These are phyloP conservation scores for Ganoderma leucocontextum DNA, from an alignment of 1,284 basidiomycete genomes.

Conservation along the genomic window DNA sequence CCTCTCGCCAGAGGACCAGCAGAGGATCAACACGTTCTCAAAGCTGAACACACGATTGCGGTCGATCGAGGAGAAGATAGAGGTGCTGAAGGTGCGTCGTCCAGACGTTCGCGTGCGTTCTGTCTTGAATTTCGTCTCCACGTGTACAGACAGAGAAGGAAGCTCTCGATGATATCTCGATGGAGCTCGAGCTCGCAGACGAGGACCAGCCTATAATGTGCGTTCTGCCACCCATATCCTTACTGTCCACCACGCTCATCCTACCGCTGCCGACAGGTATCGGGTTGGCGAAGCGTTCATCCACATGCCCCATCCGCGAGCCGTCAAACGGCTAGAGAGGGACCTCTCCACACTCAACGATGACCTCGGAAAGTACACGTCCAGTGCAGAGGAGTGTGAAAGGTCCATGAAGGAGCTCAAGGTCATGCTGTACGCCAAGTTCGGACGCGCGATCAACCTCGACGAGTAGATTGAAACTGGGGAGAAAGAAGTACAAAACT, in stretches of 20 bases:
- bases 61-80: constrained; percentile 78
- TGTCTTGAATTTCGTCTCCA: not conserved
- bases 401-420: constrained; percentile 92
- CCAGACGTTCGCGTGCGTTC: not conserved
- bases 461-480: constrained; percentile 59
- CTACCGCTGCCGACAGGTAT: constrained; percentile 65
- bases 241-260: constrained; percentile 3
- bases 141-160: constrained; percentile 87
- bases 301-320: constrained; percentile 75
- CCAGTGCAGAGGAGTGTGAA: constrained; percentile 77
- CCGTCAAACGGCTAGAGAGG: constrained; percentile 77
- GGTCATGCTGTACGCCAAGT: constrained; percentile 89
- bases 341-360: constrained; percentile 71
- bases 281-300: constrained; percentile 92
- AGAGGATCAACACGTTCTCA: constrained; percentile 92
- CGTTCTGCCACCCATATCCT: constrained; percentile 36
- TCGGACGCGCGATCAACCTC: constrained; percentile 92
- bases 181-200: constrained; percentile 90
- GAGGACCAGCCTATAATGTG: constrained; percentile 84
- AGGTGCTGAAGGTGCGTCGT: constrained; percentile 68
- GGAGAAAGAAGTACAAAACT: not conserved
- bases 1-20: constrained; percentile 81
- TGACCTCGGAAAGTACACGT: constrained; percentile 65
- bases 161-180: constrained; percentile 87
- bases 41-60: constrained; percentile 86